Evolutionary conservation across 2,329 filamentous ascomycete genomes (phyloP), one percentile per base, ranked within the genome.

Genomic region (Monosporascus ibericus): DNA sequence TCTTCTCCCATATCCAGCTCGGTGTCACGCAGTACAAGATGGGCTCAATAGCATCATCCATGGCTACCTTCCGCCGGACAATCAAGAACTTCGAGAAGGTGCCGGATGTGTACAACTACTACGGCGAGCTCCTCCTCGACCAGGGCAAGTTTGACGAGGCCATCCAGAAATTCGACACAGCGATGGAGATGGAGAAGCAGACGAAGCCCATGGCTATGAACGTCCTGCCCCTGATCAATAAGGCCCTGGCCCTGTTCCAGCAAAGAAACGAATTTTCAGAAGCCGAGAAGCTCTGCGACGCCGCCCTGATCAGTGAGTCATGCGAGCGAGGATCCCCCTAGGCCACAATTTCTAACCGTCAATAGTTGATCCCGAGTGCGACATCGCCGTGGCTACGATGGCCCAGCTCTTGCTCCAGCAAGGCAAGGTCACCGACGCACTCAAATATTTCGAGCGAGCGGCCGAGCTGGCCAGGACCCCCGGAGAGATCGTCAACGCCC

Each of bases 11-110:
- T 75, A 99, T 99, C 66, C 94, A 99, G 74, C 88, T 99, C 44
- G 94, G 94, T 70, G 94, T 99, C 49, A 99, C 94, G 48, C 94
- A 99, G 74, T 99, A 99, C 80, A 99, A 99, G 85, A 95, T 97
- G 88, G 94, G 94, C 61, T 96, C 90, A 30, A 88, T 99, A 53
- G 94, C 94, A 7, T 96, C 92, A 8, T 96, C 92, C 47, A 97
- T 97, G 91, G 92, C 94, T 37, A 99, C 94, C 6, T 97, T 99
- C 85, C 85, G 92, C 63, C 83, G 92, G 58, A 96, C 91, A 72
- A 92, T 96, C 72, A 99, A 97, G 86, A 96, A 96, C 75, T 99
- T 99, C 68, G 88, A 91, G 66, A 89, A 92, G 68, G 90, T 95
- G 11, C 92, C 92, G 6, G 94, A 99, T 68, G 94, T 97, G 40